These are phyloP conservation scores for Trichopus zeylanicus DNA, from an alignment of 116 monocot genomes.

Conservation along the genomic window DNA sequence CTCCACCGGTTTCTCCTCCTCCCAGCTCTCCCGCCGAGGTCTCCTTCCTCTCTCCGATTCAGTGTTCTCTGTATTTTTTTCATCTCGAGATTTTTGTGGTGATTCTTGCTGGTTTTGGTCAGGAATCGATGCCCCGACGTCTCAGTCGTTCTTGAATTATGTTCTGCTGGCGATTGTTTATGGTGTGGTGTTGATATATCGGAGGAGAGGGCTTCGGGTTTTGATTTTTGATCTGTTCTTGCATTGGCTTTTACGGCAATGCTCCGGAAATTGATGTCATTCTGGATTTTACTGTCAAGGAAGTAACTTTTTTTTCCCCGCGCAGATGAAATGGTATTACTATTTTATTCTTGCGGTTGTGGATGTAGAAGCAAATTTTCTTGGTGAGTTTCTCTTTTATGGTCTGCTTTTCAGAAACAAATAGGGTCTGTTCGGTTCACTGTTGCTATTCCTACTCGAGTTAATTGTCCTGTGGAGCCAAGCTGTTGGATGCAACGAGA, in stretches of 20 bases:
- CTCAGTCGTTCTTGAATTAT: slow-evolving; percentile 90
- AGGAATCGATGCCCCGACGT: slow-evolving; percentile 86
- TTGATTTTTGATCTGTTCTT: neutral
- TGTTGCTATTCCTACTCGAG: too few relatives aligned
- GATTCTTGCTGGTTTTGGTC: slow-evolving; percentile 1
- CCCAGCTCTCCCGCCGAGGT: slow-evolving; percentile 84
- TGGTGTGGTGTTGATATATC: slow-evolving; percentile 36
- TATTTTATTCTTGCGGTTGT: slow-evolving; percentile 69
- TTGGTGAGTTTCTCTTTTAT: slow-evolving; percentile 46
- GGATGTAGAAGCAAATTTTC: slow-evolving; percentile 91
- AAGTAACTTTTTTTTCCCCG: neutral
- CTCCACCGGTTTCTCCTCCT: slow-evolving; percentile 86
- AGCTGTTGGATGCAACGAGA: too few relatives aligned
- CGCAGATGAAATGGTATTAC: slow-evolving; percentile 93
- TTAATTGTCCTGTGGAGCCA: too few relatives aligned
- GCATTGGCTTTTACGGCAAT: too few relatives aligned
- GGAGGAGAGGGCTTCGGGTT: slow-evolving; percentile 26
- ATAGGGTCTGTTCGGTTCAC: too few relatives aligned
- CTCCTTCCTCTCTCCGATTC: neutral
- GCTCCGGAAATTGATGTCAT: too few relatives aligned
- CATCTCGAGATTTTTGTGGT: neutral
- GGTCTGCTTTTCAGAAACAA: neutral
- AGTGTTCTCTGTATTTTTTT: too few relatives aligned
- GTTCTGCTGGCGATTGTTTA: slow-evolving; percentile 54
- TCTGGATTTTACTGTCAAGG: too few relatives aligned